These are phyloP conservation scores for Solanum chilense DNA, from an alignment of 257 asterid species.

Conservation along the genomic window DNA sequence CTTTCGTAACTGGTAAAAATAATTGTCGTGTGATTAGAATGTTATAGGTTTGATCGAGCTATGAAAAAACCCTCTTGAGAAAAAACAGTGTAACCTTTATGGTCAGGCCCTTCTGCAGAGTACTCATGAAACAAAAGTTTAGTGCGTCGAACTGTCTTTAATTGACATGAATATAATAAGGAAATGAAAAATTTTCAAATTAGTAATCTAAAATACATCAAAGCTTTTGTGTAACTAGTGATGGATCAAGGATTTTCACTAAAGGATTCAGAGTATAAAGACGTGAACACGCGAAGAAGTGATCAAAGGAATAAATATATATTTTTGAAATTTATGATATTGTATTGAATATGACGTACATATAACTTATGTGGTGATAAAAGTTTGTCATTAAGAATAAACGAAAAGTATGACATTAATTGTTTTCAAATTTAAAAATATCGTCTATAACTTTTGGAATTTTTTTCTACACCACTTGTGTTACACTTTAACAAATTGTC, in stretches of 20 bases:
- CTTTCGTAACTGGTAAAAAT: rapidly evolving
- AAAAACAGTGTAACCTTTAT: not conserved
- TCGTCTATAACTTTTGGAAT: not conserved
- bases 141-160: not conserved
- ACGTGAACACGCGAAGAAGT: not conserved
- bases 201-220: no score
- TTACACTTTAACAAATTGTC: not conserved
- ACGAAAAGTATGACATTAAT: not conserved
- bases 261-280: not conserved
- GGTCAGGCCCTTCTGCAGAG: rapidly evolving
- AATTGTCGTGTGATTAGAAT: not conserved
- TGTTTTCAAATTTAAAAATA: not conserved
- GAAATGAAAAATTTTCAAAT: not conserved
- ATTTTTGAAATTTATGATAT: not conserved
- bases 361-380: not conserved
- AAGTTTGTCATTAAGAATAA: rapidly evolving
- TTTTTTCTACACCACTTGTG: not conserved
- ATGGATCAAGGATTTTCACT: not conserved
- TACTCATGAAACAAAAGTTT: not conserved
- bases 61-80: rapidly evolving
- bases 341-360: not conserved
- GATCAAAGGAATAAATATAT: not conserved
- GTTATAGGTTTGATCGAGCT: rapidly evolving
- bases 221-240: not conserved
- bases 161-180: not conserved